A percentile compares a stretch with the other conserved stretches of the same genome.
phyloP scores from a whole-genome alignment of 257 asterid genomes.

The Lycium ferocissimum region DNA sequence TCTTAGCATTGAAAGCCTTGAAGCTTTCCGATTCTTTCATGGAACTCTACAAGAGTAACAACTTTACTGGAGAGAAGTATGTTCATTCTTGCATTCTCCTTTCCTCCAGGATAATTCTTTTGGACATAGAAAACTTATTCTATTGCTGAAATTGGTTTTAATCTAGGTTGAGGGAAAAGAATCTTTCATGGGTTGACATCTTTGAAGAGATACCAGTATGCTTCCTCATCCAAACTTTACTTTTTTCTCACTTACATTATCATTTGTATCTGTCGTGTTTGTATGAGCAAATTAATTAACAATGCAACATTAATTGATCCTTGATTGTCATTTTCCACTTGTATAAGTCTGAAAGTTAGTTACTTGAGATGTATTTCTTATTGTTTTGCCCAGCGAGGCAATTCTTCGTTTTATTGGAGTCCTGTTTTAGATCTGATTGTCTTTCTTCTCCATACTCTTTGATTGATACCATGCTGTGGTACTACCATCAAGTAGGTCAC shows the following conservation, averaged over 20 bases:
- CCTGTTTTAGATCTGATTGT: no score
- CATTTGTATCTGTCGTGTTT: background rate
- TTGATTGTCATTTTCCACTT: no score
- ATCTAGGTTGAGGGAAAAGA: constrained; percentile 89
- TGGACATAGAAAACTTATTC: background rate
- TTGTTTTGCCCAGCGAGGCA: no score
- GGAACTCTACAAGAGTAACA: constrained; percentile 87
- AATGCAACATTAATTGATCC: no score
- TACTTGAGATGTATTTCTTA: no score
- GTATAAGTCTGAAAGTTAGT: no score
- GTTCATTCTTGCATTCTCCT: constrained; percentile 30
- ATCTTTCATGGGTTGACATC: constrained; percentile 96
- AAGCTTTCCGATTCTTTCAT: constrained; percentile 97
- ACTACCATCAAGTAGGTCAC: background rate
- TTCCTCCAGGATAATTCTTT: background rate
- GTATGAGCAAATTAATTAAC: no score
- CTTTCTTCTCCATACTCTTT: no score
- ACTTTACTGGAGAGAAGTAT: constrained; percentile 96
- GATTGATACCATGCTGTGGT: background rate
- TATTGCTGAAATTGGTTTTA: constrained; percentile 14
- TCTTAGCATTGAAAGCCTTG: constrained; percentile 92
- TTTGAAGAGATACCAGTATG: constrained; percentile 98
- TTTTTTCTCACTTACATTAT: background rate
- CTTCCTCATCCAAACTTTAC: background rate
- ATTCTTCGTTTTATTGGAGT: no score